A percentile compares a stretch with the other conserved stretches of the same genome.
Conservation (phyloP, 371 early-diverging fungal species). For the Mortierella sp. region DNA sequence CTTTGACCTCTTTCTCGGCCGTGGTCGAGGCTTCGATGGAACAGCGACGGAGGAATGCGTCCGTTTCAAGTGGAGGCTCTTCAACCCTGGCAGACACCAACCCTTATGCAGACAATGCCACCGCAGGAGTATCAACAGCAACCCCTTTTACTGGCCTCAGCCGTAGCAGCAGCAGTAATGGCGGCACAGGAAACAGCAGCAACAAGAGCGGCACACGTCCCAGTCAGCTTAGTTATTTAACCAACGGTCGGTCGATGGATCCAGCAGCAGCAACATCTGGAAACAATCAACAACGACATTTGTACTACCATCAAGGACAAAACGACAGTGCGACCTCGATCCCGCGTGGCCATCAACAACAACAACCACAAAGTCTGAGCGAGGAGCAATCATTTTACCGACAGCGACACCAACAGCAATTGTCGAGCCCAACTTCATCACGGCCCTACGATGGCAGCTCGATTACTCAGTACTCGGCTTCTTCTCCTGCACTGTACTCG, state of each 20-base stretch:
- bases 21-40: constrained; percentile 38
- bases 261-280: neutral
- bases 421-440: neutral
- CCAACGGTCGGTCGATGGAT: constrained; percentile 10
- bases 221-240: constrained; percentile 12
- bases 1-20: constrained; percentile 14
- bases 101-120: constrained; percentile 23
- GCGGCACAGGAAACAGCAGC: neutral
- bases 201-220: constrained; percentile 14
- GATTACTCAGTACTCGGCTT: neutral
- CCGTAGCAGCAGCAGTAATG: neutral
- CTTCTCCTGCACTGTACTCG: constrained; percentile 4
- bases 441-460: constrained; percentile 4
- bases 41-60: constrained; percentile 21
- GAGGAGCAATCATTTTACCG: constrained; percentile 16
- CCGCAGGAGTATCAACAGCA: neutral
- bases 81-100: constrained; percentile 18
- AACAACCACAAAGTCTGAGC: constrained; percentile 3
- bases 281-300: constrained; percentile 14
- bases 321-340: constrained; percentile 10
- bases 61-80: constrained; percentile 22
- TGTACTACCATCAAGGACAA: constrained; percentile 25
- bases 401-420: constrained; percentile 25
- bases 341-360: neutral
- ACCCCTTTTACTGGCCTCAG: neutral